Evolutionary conservation across 306 rosid genomes (phyloP).

Genomic region (Cucurbita maxima): DNA sequence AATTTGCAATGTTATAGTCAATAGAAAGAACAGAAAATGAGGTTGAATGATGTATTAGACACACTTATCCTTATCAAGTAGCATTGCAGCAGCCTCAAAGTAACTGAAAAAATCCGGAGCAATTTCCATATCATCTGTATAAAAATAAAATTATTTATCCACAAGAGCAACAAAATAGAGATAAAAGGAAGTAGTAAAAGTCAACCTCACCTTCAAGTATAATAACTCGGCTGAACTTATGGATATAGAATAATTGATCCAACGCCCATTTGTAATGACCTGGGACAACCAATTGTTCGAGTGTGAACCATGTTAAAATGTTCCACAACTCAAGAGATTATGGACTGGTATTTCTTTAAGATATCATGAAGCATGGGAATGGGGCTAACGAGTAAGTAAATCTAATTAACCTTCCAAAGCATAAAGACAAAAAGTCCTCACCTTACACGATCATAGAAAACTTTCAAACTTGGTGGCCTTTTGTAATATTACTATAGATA

Average conservation of each 20-base stretch:
- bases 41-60: slow-evolving; percentile 12
- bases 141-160: slow-evolving; percentile 15
- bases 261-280: slow-evolving; percentile 99
- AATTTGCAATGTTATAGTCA: not conserved
- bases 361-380: not conserved
- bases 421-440: not conserved
- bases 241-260: slow-evolving; percentile 70
- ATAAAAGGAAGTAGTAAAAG: slow-evolving; percentile 8
- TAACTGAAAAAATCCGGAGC: slow-evolving; percentile 92
- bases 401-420: not conserved
- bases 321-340: not conserved
- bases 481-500: not conserved
- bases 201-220: slow-evolving; percentile 79
- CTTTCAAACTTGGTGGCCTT: not conserved
- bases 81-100: slow-evolving; percentile 69
- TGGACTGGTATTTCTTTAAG: not conserved
- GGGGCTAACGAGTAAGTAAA: not conserved
- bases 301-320: not conserved
- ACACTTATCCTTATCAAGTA: slow-evolving; percentile 91
- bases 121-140: slow-evolving; percentile 94
- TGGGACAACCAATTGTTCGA: slow-evolving; percentile 15
- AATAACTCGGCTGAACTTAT: slow-evolving; percentile 65
- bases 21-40: not conserved
- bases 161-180: not conserved
- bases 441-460: not conserved